Evolutionary conservation across 192 early-diverging fungal genomes (phyloP).

Genomic region (Thoreauomyces humboldtii): DNA sequence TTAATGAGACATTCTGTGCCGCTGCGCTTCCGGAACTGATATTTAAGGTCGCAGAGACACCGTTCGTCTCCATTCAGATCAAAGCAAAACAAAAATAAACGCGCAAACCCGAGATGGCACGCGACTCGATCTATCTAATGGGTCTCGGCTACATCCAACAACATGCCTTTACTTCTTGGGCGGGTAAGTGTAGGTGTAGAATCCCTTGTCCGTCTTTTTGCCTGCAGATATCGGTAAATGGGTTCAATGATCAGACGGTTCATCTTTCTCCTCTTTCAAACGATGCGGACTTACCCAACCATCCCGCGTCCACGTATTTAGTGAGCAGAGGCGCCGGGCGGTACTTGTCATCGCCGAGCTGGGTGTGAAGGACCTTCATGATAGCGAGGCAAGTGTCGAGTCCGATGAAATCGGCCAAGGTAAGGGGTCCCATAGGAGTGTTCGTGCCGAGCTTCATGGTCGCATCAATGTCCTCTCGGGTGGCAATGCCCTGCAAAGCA

Average conservation of each 20-base stretch:
- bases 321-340: slow-evolving; percentile 85
- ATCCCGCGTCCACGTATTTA: slow-evolving; percentile 96
- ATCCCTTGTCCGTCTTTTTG: slow-evolving; percentile 85
- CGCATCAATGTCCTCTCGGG: slow-evolving; percentile 92
- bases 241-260: not conserved
- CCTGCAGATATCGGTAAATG: slow-evolving; percentile 28
- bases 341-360: slow-evolving; percentile 94
- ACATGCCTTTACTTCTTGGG: too few relatives aligned
- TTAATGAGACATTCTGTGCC: too few relatives aligned
- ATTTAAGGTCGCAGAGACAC: too few relatives aligned
- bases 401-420: slow-evolving; percentile 96
- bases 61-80: too few relatives aligned
- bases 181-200: slow-evolving; percentile 91
- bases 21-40: too few relatives aligned
- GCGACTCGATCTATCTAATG: too few relatives aligned
- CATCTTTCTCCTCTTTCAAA: not conserved
- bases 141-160: too few relatives aligned
- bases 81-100: too few relatives aligned
- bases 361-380: slow-evolving; percentile 88
- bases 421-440: slow-evolving; percentile 96
- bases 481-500: slow-evolving; percentile 69
- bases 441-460: slow-evolving; percentile 99
- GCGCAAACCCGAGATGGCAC: too few relatives aligned
- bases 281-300: slow-evolving; percentile 56
- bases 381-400: slow-evolving; percentile 97